These are phyloP conservation scores for Aspergillus fructus DNA, from an alignment of 2,329 filamentous ascomycete genomes.

Conservation along the genomic window DNA sequence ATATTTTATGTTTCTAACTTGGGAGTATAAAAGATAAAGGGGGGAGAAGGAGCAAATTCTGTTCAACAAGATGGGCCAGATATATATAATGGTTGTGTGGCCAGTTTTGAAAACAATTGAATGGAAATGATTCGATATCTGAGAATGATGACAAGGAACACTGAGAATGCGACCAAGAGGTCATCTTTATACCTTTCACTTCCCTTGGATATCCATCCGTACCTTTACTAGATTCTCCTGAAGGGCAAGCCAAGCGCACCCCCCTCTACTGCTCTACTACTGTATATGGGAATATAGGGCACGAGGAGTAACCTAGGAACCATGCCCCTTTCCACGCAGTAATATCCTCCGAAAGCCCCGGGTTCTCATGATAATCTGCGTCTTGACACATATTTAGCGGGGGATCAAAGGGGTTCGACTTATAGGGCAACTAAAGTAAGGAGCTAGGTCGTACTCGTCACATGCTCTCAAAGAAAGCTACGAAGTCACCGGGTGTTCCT, in stretches of 20 bases:
- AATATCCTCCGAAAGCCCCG: background rate
- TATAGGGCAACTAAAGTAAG: background rate
- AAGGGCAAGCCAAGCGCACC: slow-evolving; percentile 2
- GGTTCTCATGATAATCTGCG: too few relatives aligned
- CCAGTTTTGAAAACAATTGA: background rate
- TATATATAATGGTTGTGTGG: background rate
- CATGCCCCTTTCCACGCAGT: background rate
- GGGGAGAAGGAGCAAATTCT: background rate
- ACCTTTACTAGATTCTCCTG: background rate
- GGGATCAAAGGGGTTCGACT: background rate
- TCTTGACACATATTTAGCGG: background rate
- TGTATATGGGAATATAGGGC: background rate
- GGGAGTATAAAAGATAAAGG: background rate
- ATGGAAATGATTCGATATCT: background rate
- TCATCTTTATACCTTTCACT: background rate
- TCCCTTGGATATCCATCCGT: background rate
- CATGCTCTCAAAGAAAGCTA: background rate
- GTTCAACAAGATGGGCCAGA: background rate
- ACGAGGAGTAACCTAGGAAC: background rate
- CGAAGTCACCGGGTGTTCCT: background rate
- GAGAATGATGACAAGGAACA: background rate
- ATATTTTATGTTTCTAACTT: background rate
- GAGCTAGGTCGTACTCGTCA: background rate
- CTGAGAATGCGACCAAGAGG: background rate
- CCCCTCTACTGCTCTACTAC: background rate